These are phyloP conservation scores for Piper longum DNA, from an alignment of 164 flowering plant genomes.

Conservation along the genomic window DNA sequence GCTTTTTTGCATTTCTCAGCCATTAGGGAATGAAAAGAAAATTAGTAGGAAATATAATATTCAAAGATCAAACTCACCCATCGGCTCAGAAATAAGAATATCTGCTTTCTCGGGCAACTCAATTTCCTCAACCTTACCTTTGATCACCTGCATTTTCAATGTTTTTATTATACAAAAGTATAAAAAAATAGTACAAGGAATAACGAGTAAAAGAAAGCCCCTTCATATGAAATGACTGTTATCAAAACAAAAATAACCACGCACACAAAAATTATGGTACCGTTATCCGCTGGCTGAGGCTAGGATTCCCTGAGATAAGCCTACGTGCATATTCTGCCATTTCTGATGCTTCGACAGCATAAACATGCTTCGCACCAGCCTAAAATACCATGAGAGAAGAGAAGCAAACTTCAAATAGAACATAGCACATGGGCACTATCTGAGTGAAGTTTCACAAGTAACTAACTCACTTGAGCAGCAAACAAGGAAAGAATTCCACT, in stretches of 20 bases:
- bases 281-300: constrained; percentile 57
- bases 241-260: not conserved
- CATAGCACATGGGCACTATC: not conserved
- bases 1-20: too few relatives aligned
- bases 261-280: constrained; percentile 20
- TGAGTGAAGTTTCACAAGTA: not conserved
- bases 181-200: not conserved
- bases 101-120: constrained; percentile 99
- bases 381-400: constrained; percentile 4
- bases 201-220: not conserved
- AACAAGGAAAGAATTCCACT: constrained; percentile 97
- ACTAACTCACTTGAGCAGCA: constrained; percentile 80
- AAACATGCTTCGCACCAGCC: constrained; percentile 99
- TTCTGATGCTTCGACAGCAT: constrained; percentile 99
- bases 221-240: not conserved
- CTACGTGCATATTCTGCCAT: constrained; percentile 94
- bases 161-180: not conserved
- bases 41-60: too few relatives aligned
- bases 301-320: constrained; percentile 87
- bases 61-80: constrained; percentile 43
- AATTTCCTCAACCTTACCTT: constrained; percentile 96
- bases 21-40: too few relatives aligned
- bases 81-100: constrained; percentile 94
- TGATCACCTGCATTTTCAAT: constrained; percentile 46
- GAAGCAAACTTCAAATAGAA: not conserved